Percentiles rank a stretch among this genome's conserved stretches.
These are phyloP conservation scores for Lentinula novae-zelandiae DNA, from an alignment of 1,284 basidiomycete genomes.

Conservation along the genomic window DNA sequence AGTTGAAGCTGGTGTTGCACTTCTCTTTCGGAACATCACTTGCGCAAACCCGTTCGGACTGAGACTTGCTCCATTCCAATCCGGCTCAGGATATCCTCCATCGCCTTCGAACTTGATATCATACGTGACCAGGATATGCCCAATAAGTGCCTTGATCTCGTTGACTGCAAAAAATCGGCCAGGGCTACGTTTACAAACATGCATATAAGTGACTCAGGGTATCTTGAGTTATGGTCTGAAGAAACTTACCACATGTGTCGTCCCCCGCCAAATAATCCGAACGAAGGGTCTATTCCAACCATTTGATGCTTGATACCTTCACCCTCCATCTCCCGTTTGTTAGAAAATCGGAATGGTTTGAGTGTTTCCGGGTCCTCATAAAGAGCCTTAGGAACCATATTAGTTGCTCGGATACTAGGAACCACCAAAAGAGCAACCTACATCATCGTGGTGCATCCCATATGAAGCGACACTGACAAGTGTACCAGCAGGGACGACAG, in stretches of 20 bases:
- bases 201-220: too few relatives aligned
- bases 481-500: constrained; percentile 21
- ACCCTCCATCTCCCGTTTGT: constrained; percentile 10
- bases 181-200: constrained; percentile 21
- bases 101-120: constrained; percentile 33
- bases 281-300: constrained; percentile 14
- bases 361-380: constrained; percentile 21
- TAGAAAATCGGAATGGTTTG: constrained; percentile 22
- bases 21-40: constrained; percentile 16
- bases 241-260: constrained; percentile 25
- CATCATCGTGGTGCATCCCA: constrained; percentile 19
- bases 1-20: too few relatives aligned
- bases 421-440: background rate
- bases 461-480: constrained; percentile 14
- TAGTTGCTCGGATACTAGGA: background rate
- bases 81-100: constrained; percentile 9
- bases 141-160: constrained; percentile 36
- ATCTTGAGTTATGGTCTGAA: background rate
- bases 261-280: constrained; percentile 27
- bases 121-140: constrained; percentile 34
- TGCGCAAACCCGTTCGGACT: constrained; percentile 12
- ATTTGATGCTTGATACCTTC: constrained; percentile 22
- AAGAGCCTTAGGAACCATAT: background rate
- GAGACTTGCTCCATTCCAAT: constrained; percentile 13
- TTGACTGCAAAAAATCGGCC: constrained; percentile 41